Evolutionary conservation across 192 early-diverging fungal species (phyloP).

Genomic region (Podila epigama): DNA sequence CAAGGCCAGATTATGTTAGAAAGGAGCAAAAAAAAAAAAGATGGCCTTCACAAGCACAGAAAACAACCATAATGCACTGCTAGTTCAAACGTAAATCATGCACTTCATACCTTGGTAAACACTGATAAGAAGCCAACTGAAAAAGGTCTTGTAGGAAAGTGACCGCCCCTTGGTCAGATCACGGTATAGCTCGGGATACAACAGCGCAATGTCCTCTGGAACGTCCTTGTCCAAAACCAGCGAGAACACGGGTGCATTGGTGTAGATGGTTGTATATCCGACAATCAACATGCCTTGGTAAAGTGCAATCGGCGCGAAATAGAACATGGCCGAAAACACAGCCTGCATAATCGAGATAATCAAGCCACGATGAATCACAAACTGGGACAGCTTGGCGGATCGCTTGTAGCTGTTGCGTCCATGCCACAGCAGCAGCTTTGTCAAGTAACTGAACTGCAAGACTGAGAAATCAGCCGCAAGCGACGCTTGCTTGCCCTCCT

Average conservation of each 20-base stretch:
- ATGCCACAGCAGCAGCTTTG: slow-evolving; percentile 91
- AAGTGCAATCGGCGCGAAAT: slow-evolving; percentile 96
- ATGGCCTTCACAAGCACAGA: too few species aligned
- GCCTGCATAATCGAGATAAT: slow-evolving; percentile 99
- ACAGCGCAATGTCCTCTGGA: slow-evolving; percentile 84
- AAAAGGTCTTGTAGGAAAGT: slow-evolving; percentile 93
- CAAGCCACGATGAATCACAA: slow-evolving; percentile 96
- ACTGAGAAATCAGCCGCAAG: slow-evolving; percentile 95
- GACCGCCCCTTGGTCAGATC: slow-evolving; percentile 93
- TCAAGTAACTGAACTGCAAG: slow-evolving; percentile 88
- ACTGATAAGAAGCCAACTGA: slow-evolving; percentile 92
- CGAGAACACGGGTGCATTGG: slow-evolving; percentile 97
- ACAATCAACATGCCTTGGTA: slow-evolving; percentile 90
- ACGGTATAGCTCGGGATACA: slow-evolving; percentile 94
- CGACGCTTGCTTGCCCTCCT: slow-evolving; percentile 94
- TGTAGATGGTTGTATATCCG: slow-evolving; percentile 96
- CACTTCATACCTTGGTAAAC: slow-evolving; percentile 88
- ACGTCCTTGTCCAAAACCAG: slow-evolving; percentile 93
- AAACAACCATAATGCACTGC: too few species aligned
- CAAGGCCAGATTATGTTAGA: background rate
- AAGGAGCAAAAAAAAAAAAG: background rate
- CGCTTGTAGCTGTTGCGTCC: slow-evolving; percentile 94
- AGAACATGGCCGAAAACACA: slow-evolving; percentile 95
- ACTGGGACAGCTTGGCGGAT: slow-evolving; percentile 93
- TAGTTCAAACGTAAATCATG: too few species aligned